Base-by-base conservation (phyloP, 2,329 filamentous ascomycete species). In the Biscogniauxia sp. region DNA sequence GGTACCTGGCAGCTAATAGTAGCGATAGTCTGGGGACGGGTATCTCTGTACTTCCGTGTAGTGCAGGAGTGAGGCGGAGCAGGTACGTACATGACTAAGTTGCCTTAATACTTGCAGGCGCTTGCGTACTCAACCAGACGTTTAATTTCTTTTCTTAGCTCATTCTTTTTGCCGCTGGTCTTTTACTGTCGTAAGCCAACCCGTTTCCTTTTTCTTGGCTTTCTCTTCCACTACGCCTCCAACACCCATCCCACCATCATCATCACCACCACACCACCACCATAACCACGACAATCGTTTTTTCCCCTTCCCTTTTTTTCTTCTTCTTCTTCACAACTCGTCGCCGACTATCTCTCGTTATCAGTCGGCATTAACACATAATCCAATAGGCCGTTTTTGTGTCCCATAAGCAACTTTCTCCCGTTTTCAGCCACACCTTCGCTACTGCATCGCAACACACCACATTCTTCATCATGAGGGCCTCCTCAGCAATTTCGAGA, bases 401-500 rank as follows among this genome's bases (percentile, higher is more conserved):
- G 26, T n/a, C 23, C 20, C 13, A 9, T 45, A 23, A 23, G 2
- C 23, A 23, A 23, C 23, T 23, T 23, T 23, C 23, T 23, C 23
- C n/a, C 37, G 37, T 45, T 17, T 45, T 6, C 37, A n/a, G 11
- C 37, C 13, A 45, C 17, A 17, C 37, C 6, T 45, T 45, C 37
- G 37, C 17, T 45, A 9, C 37, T 45, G 15, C 37, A n/a, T 45
- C 37, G 37, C 37, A n/a, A 17, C 5, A 45, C 37, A 17, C 49
- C 54, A 59, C 54, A n/a, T 19, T 19, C 23, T 49, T 53, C 60
- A 66, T 54, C 57, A 73, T 73, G 71, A 70, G 66, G 66, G 56
- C 66, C 53, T 69, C 68, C 37, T 68, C 70, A 52, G 61, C 61
- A 54, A 45, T 71, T 59, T 64, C 66, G 58, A 60, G 62, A 41